Evolutionary conservation across 345 rosid genomes (phyloP).

Genomic region (Ceriops zippeliana): DNA sequence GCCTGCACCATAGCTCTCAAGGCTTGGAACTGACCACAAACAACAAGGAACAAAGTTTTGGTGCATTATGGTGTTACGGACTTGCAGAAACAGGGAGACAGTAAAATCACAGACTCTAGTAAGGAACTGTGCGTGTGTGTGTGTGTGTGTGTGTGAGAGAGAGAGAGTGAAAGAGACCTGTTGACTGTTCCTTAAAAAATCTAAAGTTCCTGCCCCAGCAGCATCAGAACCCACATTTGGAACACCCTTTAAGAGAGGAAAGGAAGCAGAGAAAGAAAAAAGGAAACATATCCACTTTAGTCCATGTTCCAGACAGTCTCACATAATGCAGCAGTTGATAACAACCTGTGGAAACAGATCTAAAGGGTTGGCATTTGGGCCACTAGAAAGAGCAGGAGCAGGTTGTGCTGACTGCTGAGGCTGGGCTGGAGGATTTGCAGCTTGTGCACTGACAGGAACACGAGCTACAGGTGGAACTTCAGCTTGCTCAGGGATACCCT

Average conservation of each 20-base stretch:
- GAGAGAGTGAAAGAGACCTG: slow-evolving; percentile 44
- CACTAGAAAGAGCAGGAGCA: slow-evolving; percentile 46
- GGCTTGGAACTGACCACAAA: slow-evolving; percentile 65
- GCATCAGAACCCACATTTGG: slow-evolving; percentile 69
- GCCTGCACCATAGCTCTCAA: slow-evolving; percentile 82
- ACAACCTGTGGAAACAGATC: slow-evolving; percentile 92
- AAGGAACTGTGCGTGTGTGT: not conserved
- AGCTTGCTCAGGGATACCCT: slow-evolving; percentile 86
- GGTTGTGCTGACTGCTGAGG: slow-evolving; percentile 49
- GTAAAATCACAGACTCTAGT: too few relatives aligned
- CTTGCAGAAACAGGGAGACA: too few relatives aligned
- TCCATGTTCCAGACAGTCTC: not conserved
- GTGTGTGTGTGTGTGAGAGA: not conserved
- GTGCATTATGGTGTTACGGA: not conserved
- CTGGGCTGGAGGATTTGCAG: slow-evolving; percentile 46
- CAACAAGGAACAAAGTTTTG: not conserved
- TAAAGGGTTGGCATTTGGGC: slow-evolving; percentile 87
- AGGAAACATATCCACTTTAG: not conserved
- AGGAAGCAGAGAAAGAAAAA: not conserved
- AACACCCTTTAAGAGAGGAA: slow-evolving; percentile 57
- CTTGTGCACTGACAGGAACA: slow-evolving; percentile 41
- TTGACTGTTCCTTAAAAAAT: slow-evolving; percentile 81
- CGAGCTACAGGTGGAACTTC: slow-evolving; percentile 50
- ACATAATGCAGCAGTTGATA: not conserved
- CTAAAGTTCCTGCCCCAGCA: slow-evolving; percentile 74